A percentile compares a stretch with the other conserved stretches of the same genome.
Conservation (phyloP, 805 yeast species). For the Isabelozyma heimii region DNA sequence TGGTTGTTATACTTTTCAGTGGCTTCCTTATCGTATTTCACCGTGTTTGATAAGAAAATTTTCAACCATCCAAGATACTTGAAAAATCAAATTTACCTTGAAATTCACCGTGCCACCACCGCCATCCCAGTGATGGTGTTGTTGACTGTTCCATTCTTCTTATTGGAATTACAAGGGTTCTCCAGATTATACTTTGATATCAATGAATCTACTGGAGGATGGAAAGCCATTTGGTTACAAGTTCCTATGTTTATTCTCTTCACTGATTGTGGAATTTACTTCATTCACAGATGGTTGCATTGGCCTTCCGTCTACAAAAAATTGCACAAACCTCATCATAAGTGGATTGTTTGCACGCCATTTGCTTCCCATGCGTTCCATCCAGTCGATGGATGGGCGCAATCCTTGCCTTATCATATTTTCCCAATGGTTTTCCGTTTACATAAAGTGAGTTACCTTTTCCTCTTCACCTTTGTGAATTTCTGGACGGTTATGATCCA, state of each 20-base stretch:
- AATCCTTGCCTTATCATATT: constrained; percentile 89
- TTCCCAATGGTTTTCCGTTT: constrained; percentile 92
- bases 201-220: constrained; percentile 63
- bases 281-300: constrained; percentile 90
- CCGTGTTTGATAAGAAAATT: constrained; percentile 82
- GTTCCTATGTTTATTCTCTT: constrained; percentile 80
- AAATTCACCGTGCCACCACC: constrained; percentile 70
- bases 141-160: constrained; percentile 87
- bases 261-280: constrained; percentile 90
- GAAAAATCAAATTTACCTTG: constrained; percentile 88
- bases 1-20: constrained; percentile 74
- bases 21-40: constrained; percentile 73
- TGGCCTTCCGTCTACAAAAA: constrained; percentile 85
- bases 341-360: constrained; percentile 98
- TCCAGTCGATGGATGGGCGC: constrained; percentile 94
- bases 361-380: constrained; percentile 98
- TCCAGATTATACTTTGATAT: constrained; percentile 73
- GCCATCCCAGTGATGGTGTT: constrained; percentile 90
- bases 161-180: constrained; percentile 78
- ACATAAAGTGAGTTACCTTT: constrained; percentile 79
- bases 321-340: constrained; percentile 96
- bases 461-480: constrained; percentile 86
- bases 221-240: constrained; percentile 63
- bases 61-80: constrained; percentile 95
- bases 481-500: constrained; percentile 99